Base-by-base conservation (phyloP, 2,329 filamentous ascomycete genomes). In the Pseudopyrenochaeta lycopersici region DNA sequence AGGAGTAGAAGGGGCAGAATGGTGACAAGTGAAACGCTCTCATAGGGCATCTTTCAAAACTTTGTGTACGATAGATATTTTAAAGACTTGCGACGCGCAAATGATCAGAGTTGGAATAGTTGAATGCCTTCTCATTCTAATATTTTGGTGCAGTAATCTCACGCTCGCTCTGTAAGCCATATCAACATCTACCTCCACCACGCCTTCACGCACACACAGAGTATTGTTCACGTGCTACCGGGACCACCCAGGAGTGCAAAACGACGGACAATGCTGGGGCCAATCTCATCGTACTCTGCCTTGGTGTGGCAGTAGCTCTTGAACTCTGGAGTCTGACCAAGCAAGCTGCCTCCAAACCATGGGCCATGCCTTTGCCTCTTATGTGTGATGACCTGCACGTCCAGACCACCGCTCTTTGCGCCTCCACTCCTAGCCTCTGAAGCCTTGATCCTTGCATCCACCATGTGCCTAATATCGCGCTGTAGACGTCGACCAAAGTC, bases 321-420 rank as follows among this genome's bases (percentile, higher is more conserved):
- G 84, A 99, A 99, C 78, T 99, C 96, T 4, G 96, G 94, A 6
- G 95, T 99, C 82, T 98, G 94, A 49, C 94, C 96, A 56, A 99
- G 83, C 79, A 99, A 83, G 80, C 92, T 97, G 67, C 95, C 95
- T 77, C 95, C 95, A 75, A 99, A 99, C 95, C 95, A 99, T 29
- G 95, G 95, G 15, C 95, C 95, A 76, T 99, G 94, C 73, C 94
- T 85, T 84, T 99, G 95, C 76, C 95, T 85, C 85, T 97, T 97
- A 83, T 99, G 95, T 41, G 92, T 91, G 66, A 99, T 96, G 66
- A 99, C 95, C 74, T 97, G 92, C 30, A 99, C 95, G 49, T 99
- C 96, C 66, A 99, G 80, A 61, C 96, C 95, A 68, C 95, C 95
- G 73, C 91, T 96, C 82, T 89, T 93, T 51, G 92, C 94, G 56